Base-by-base conservation (phyloP, 257 asterid genomes). In the Solanum chmielewskii region DNA sequence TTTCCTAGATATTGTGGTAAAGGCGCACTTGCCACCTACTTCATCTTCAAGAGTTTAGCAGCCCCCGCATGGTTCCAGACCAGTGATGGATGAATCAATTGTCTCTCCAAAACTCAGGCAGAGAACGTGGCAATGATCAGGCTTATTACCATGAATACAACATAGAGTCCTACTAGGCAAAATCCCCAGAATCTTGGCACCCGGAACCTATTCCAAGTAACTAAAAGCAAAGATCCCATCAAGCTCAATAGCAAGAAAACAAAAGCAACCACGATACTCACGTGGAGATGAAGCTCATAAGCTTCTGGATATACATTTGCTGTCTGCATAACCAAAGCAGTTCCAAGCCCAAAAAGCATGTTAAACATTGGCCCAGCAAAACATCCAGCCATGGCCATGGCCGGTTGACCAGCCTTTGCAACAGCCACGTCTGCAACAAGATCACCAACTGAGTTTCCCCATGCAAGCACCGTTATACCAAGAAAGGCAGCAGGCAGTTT, bases 301-400 rank as follows among this genome's bases (percentile, higher is more conserved):
- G 99, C 99, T 83, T 92, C 91, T 0, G 99, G 99, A 88, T 73
- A 96, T 85, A 93, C 95, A 39, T 90, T 66, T 18, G 94, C 96
- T 0, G 97, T 92, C 88, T 96, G 98, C 86, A 97, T 94, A 75
- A 94, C 98, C 83, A 97, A 88, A 76, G 95, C 99, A 8, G 98
- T 92, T 60, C 99, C 99, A 13, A 96, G 97, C 59, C 99, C 99
- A 15, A 97, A 94, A 31, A 96, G 96, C 99, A 97, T 94, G 92
- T 97, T 97, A 90, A 97, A 97, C 99, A 97, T 97, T 1, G 99
- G 99, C 71, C 99, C 93, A 0, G 98, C 99, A 42, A 97, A 97
- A 94, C 99, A 97, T 20, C 99, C 98, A 0, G 99, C 99, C 99
- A 97, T 96, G 37, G 99, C 99, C 99, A 97, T 96, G 10, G 99